Conservation (phyloP, 768 basidiomycete genomes). For the Cyclocybe aegerita region DNA sequence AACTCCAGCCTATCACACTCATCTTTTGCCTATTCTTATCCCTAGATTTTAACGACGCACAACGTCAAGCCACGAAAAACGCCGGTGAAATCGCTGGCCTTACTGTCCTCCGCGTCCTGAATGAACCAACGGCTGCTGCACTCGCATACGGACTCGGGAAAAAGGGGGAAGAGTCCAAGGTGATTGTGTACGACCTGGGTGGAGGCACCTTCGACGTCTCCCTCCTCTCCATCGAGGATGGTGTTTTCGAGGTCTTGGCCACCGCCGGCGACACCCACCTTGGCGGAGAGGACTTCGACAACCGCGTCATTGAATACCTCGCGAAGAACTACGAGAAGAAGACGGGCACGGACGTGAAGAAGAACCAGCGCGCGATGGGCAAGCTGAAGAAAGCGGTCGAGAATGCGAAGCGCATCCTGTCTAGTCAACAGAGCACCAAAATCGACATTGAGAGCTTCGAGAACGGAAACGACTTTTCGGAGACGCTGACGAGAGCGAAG, state of each 20-base stretch:
- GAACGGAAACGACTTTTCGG: slow-evolving; percentile 74
- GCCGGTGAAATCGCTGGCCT: slow-evolving; percentile 67
- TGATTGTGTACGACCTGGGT: slow-evolving; percentile 72
- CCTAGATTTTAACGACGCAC: slow-evolving; percentile 54
- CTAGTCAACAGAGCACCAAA: slow-evolving; percentile 43
- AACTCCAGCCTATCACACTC: background rate
- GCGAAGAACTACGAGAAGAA: slow-evolving; percentile 69
- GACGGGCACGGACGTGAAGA: slow-evolving; percentile 58
- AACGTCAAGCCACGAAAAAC: slow-evolving; percentile 70
- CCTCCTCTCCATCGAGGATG: slow-evolving; percentile 64
- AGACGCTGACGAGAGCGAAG: slow-evolving; percentile 79
- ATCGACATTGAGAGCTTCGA: slow-evolving; percentile 72
- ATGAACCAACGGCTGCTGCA: slow-evolving; percentile 71
- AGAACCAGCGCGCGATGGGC: slow-evolving; percentile 64
- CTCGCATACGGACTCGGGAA: slow-evolving; percentile 71
- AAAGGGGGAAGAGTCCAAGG: slow-evolving; percentile 54
- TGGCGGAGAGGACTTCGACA: slow-evolving; percentile 72
- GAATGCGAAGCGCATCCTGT: slow-evolving; percentile 72
- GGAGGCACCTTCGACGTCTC: slow-evolving; percentile 77
- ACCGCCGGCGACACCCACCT: slow-evolving; percentile 74
- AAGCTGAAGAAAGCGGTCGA: slow-evolving; percentile 73
- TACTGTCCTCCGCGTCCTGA: slow-evolving; percentile 63
- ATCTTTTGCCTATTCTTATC: slow-evolving; percentile 20
- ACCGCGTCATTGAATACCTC: slow-evolving; percentile 71
- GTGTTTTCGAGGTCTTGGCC: slow-evolving; percentile 71